phyloP scores from a whole-genome alignment of 768 basidiomycete species.

The Pulveroboletus ravenelii region DNA sequence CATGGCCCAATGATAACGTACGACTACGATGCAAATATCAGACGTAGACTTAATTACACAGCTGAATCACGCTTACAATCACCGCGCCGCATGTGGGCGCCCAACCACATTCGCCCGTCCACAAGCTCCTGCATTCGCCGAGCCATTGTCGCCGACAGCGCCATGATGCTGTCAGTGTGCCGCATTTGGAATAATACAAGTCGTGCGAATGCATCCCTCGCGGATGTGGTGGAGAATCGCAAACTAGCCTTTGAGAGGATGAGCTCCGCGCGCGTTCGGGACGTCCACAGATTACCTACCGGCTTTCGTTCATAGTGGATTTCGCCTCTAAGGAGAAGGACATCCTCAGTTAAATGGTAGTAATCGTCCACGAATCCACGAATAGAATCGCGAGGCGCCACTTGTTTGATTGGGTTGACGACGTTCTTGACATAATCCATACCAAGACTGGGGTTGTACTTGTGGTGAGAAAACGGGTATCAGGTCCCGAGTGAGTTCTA shows the following conservation, averaged over 20 bases:
- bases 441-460: constrained; percentile 28
- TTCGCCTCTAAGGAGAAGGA: constrained; percentile 39
- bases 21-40: constrained; percentile 18
- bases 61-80: constrained; percentile 31
- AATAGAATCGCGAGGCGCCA: constrained; percentile 33
- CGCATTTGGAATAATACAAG: constrained; percentile 31
- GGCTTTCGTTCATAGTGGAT: constrained; percentile 39
- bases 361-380: constrained; percentile 41
- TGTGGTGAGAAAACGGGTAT: constrained; percentile 5
- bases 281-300: constrained; percentile 16
- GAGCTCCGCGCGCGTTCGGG: constrained; percentile 3
- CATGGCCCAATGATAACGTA: constrained; percentile 35
- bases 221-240: constrained; percentile 29
- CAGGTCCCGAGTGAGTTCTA: neutral
- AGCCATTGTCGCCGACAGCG: constrained; percentile 30
- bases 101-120: constrained; percentile 38
- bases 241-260: constrained; percentile 26
- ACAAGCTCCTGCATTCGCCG: constrained; percentile 28
- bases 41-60: neutral
- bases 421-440: constrained; percentile 43
- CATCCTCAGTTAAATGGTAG: constrained; percentile 29
- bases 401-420: constrained; percentile 34
- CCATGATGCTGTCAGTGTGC: constrained; percentile 25
- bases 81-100: constrained; percentile 41
- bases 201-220: constrained; percentile 30